Evolutionary conservation across 2,329 filamentous ascomycete genomes (phyloP).

Genomic region (Cercospora sesami): DNA sequence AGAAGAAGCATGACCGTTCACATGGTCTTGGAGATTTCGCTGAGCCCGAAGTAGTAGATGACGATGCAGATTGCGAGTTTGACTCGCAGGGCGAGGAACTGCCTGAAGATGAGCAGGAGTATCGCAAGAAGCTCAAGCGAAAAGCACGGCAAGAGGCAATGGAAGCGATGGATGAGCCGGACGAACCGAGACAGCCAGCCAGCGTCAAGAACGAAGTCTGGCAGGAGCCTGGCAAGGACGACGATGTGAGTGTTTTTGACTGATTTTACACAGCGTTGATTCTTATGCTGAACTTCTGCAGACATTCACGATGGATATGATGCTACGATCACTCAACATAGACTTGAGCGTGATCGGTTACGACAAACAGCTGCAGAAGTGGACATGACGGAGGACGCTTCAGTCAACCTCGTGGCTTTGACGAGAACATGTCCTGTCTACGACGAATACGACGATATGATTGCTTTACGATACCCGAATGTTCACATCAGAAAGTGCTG

Average conservation of each 20-base stretch:
- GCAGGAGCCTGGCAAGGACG: conserved; percentile 40
- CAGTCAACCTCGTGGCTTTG: not conserved
- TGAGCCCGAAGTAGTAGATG: conserved; percentile 37
- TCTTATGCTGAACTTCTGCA: conserved; percentile 34
- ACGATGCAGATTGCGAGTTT: conserved; percentile 42
- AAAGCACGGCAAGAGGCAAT: conserved; percentile 52
- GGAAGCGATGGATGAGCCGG: conserved; percentile 36
- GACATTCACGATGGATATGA: conserved; percentile 69
- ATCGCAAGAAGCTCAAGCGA: conserved; percentile 51
- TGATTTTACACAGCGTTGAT: not conserved
- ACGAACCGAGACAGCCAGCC: conserved; percentile 40
- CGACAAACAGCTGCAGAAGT: conserved; percentile 58
- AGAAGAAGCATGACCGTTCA: conserved; percentile 35
- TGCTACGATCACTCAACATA: conserved; percentile 66
- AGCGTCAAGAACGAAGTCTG: conserved; percentile 42
- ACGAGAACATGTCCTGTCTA: not conserved
- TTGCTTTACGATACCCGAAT: conserved; percentile 17
- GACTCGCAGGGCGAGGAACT: conserved; percentile 39
- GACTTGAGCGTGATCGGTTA: conserved; percentile 64
- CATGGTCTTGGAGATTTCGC: conserved; percentile 36
- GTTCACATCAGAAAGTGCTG: not conserved
- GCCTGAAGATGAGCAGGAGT: conserved; percentile 45
- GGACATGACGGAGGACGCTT: conserved; percentile 42
- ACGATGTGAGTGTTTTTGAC: conserved; percentile 41
- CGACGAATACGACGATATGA: conserved; percentile 9